Base-by-base conservation (phyloP, 2,329 filamentous ascomycete species). In the Drechslerella stenobrocha region DNA sequence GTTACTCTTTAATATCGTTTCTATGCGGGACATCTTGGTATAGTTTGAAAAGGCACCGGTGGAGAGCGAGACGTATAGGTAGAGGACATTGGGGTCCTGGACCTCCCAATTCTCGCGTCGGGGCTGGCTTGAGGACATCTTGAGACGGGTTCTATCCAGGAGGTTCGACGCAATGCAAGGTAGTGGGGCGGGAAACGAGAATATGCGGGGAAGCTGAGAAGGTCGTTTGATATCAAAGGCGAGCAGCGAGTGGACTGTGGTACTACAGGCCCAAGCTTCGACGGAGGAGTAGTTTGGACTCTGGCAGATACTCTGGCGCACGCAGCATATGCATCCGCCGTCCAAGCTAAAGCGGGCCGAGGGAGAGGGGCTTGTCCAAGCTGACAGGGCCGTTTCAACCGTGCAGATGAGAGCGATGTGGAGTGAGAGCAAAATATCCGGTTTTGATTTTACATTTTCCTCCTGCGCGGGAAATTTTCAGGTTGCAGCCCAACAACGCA, bases 1-100 rank as follows among this genome's bases (percentile, higher is more conserved):
- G 81, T 97, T 96, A 70, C 90, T 91, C 75, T 90, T 92, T 66
- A 98, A 83, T 74, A 98, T 97, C 9, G 91, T 96, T 78, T 98
- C 92, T 72, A 98, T 85, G 47, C 93, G 88, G 56, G 91, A 95
- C 1, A 93, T 97, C 23, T 91, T 93, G 37, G 93, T 97, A 74
- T 97, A 86, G 76, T 97, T 96, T 77, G 96, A 90, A 22, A 90
- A 95, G 37, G 90, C 96, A 71, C 93, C 93, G 64, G 93, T 89
- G 18, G 93, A 97, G 58, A 98, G 82, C 53, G 92, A 97, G 67
- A 93, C 97, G 79, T 95, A 96, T 73, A 98, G 87, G 80, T 93
- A 98, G 70, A 98, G 85, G 24, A 86, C 80, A 11, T 72, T 81
- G 48, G 87, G 83, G 76, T 89, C 87, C 34, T 59, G 55, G 7